Conservation (phyloP, 352 stramenopile species). For the Aphanomyces euteiches region DNA sequence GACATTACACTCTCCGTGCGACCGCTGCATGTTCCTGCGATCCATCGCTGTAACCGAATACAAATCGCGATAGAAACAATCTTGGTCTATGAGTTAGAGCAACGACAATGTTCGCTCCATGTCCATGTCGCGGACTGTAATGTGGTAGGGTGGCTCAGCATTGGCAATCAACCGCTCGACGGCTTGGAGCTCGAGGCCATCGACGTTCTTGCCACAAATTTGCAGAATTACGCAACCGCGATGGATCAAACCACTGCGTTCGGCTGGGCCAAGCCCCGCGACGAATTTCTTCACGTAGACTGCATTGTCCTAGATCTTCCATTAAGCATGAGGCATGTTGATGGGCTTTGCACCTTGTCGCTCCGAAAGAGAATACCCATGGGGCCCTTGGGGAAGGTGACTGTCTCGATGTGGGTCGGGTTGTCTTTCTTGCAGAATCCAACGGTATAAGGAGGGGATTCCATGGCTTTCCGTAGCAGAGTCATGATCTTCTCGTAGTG, state of each 20-base stretch:
- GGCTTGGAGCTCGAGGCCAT: conserved; percentile 47
- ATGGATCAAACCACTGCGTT: conserved; percentile 60
- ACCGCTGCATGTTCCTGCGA: too few species aligned
- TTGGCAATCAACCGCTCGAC: conserved; percentile 73
- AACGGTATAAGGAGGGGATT: conserved; percentile 20
- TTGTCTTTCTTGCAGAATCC: conserved; percentile 29
- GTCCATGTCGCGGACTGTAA: conserved; percentile 76
- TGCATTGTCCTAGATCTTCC: conserved; percentile 56
- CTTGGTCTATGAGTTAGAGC: background rate
- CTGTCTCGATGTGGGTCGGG: conserved; percentile 42
- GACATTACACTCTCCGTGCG: too few species aligned
- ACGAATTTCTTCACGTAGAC: conserved; percentile 79
- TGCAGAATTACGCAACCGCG: conserved; percentile 67
- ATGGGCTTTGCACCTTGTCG: conserved; percentile 9
- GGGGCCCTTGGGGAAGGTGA: conserved; percentile 60
- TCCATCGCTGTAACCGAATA: background rate
- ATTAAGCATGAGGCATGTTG: background rate
- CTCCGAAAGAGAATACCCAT: conserved; percentile 78
- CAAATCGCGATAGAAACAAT: background rate
- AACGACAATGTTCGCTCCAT: conserved; percentile 41
- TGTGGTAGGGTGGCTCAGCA: conserved; percentile 40
- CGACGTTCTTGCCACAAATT: conserved; percentile 65
- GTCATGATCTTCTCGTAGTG: conserved; percentile 42
- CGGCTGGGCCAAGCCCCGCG: conserved; percentile 62
- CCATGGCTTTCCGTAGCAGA: conserved; percentile 12